Base-by-base conservation (phyloP, 306 rosid species). In the Phaseolus lunatus region DNA sequence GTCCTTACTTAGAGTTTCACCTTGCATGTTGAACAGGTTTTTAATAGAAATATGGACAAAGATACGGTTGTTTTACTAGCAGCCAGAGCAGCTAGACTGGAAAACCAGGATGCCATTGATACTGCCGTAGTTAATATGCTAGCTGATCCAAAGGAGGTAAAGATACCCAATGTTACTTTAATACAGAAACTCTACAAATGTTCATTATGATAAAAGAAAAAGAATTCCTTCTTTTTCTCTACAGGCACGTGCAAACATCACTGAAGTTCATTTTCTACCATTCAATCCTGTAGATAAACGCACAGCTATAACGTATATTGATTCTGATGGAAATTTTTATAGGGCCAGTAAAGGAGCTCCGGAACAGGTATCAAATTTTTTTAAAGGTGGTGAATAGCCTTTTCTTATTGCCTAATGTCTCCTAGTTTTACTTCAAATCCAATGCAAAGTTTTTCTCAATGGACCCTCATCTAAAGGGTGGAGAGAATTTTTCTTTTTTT, bases 331-430 rank as follows among this genome's bases (percentile, higher is more conserved):
- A 23, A 89, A 89, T 1, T 90, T 88, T 92, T 67, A 89, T 73
- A 79, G 96, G 58, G 91, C 96, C 68, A 92, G 89, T 88, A 90
- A 92, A 87, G 97, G 97, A 84, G 97, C 96, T 80, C 96, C 97
- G 0, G 97, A 92, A 80, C 97, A 92, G 97, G 97, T 92, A 78
- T 53, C 56, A 19, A 77, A 76, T 39, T 41, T 31, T 43, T 44
- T 45, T 45, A 26, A 49, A 80, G 57, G 54, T 31, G 64, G 52
- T 18, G 20, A 77, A 6, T 52, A 24, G 19, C 57, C 64, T 48
- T 63, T 69, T 71, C 20, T 58, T 59, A 57, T 26, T 64, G 33
- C 74, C 65, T n/a, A 71, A 66, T 11, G 7, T 20, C 35, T 54
- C 56, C 50, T 73, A 33, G 37, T 73, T 74, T 37, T 47, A 43